Conservation (phyloP, 441 rosid genomes). For the Corymbia calophylla region DNA sequence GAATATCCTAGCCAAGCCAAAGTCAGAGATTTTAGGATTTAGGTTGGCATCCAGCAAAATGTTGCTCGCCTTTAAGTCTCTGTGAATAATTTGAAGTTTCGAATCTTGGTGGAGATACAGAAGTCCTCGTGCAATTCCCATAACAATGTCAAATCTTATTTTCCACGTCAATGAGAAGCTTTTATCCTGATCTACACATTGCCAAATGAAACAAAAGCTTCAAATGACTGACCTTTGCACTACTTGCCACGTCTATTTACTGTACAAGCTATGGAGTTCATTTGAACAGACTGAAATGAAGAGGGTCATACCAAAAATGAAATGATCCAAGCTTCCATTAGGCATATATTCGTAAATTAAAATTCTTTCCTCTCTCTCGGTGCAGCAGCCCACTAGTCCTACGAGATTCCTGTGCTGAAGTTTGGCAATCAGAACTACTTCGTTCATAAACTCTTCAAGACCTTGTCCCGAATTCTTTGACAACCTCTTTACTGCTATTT, state of each 20-base stretch:
- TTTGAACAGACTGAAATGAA: not conserved
- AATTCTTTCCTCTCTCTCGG: slow-evolving; percentile 26
- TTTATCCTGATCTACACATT: slow-evolving; percentile 6
- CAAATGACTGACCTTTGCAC: not conserved
- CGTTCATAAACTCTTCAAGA: not conserved
- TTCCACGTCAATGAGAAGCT: slow-evolving; percentile 11
- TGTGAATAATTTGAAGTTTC: slow-evolving; percentile 19
- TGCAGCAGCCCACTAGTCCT: slow-evolving; percentile 32
- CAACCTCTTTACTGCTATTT: not conserved
- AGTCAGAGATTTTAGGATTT: slow-evolving; percentile 44
- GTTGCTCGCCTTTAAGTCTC: slow-evolving; percentile 31
- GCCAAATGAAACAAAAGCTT: not conserved
- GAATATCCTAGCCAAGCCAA: slow-evolving; percentile 37
- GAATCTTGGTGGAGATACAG: slow-evolving; percentile 37
- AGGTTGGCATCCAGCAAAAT: slow-evolving; percentile 25
- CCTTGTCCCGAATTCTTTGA: not conserved
- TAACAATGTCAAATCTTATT: slow-evolving; percentile 6
- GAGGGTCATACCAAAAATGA: slow-evolving; percentile 26
- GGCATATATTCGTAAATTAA: slow-evolving; percentile 43
- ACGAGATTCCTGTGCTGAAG: not conserved
- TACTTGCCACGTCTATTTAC: not conserved
- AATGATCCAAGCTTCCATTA: slow-evolving; percentile 34
- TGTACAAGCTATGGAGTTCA: not conserved
- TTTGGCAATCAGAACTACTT: not conserved
- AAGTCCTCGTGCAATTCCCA: slow-evolving; percentile 33